Conservation (phyloP, 2,329 filamentous ascomycete genomes). For the Zymoseptoria tritici region DNA sequence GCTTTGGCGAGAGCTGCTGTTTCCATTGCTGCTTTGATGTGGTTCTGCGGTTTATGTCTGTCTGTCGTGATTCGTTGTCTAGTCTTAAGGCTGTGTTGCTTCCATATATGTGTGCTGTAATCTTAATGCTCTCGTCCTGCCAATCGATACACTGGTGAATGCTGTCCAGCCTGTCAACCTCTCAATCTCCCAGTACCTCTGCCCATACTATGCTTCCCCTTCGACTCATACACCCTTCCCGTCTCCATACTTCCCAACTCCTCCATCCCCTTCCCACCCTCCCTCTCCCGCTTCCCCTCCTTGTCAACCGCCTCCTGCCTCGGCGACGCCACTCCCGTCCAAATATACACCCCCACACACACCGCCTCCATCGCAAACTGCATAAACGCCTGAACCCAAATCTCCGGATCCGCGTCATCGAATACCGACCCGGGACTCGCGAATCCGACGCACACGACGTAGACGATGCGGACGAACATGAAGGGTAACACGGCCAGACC, state of each 20-base stretch:
- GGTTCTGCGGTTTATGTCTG: not conserved
- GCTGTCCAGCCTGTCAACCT: too few species aligned
- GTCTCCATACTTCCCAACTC: not conserved
- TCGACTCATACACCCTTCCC: too few species aligned
- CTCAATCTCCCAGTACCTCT: too few species aligned
- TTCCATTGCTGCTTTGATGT: too few species aligned
- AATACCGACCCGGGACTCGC: constrained; percentile 14
- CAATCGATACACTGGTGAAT: too few species aligned
- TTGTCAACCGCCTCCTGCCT: constrained; percentile 1
- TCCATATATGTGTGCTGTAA: not conserved
- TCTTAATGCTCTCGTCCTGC: not conserved
- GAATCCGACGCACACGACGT: constrained; percentile 22
- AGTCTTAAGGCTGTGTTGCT: not conserved
- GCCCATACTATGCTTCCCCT: too few species aligned
- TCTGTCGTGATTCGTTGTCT: not conserved
- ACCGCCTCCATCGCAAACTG: constrained; percentile 24
- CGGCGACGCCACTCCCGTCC: constrained; percentile 18
- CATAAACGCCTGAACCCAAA: constrained; percentile 21
- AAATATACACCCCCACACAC: constrained; percentile 14
- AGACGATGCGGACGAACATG: constrained; percentile 31
- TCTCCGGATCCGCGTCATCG: constrained; percentile 12
- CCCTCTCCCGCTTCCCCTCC: not conserved
- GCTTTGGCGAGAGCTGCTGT: too few species aligned
- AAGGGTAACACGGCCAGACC: constrained; percentile 21
- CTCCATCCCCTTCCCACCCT: not conserved